A percentile compares a stretch with the other conserved stretches of the same genome.
phyloP scores from a whole-genome alignment of 208 protist species.

The Acanthamoeba lenticulata region DNA sequence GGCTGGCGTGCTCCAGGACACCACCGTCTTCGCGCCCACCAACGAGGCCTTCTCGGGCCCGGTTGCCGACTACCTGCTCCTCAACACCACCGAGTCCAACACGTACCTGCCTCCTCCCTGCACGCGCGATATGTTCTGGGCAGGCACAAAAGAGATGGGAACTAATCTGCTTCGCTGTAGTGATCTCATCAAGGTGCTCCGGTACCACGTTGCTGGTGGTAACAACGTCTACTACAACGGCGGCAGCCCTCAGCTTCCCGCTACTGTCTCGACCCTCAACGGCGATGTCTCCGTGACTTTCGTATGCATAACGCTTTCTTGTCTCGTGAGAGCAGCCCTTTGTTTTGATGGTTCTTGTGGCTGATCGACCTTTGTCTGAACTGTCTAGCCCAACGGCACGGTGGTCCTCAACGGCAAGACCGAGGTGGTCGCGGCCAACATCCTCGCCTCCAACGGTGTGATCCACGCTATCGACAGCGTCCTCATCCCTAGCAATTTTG shows the following conservation, averaged over 20 bases:
- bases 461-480: slow-evolving; percentile 40
- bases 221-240: neutral
- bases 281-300: neutral
- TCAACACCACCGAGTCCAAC: slow-evolving; percentile 56
- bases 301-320: neutral
- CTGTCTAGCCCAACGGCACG: neutral
- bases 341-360: neutral
- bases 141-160: neutral
- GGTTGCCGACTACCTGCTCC: slow-evolving; percentile 36
- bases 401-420: neutral
- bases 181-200: slow-evolving; percentile 1
- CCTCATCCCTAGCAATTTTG: neutral
- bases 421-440: neutral
- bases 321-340: neutral
- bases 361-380: no score
- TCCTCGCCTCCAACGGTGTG: slow-evolving; percentile 40
- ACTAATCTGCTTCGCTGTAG: neutral
- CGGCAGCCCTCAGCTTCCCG: neutral
- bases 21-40: slow-evolving; percentile 1
- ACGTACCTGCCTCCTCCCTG: neutral
- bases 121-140: neutral
- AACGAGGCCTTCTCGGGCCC: slow-evolving; percentile 26
- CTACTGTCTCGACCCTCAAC: neutral
- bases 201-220: neutral
- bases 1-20: neutral